A percentile compares a stretch with the other conserved stretches of the same genome.
These are phyloP conservation scores for Umbelopsis sp. DNA, from an alignment of 192 early-diverging fungal species.

Conservation along the genomic window DNA sequence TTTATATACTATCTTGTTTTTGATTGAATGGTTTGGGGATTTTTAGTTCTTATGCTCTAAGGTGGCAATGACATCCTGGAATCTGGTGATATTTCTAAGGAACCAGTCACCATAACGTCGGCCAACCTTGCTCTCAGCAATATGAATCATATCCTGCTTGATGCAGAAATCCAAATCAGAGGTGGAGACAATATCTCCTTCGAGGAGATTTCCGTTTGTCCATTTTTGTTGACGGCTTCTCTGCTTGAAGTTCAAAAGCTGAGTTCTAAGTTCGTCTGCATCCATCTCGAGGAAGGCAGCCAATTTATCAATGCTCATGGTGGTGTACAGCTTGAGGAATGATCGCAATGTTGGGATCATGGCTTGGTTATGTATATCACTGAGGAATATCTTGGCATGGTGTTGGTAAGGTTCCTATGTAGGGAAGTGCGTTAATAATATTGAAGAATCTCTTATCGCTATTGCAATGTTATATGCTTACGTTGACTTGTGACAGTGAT, in stretches of 20 bases:
- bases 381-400: constrained; percentile 85
- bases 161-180: constrained; percentile 93
- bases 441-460: neutral
- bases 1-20: neutral
- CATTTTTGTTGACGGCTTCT: constrained; percentile 90
- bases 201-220: constrained; percentile 76
- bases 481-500: neutral
- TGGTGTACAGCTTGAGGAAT: constrained; percentile 95
- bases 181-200: constrained; percentile 79
- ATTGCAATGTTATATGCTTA: neutral
- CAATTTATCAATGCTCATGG: constrained; percentile 86
- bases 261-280: constrained; percentile 80
- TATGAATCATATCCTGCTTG: constrained; percentile 93
- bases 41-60: constrained; percentile 37
- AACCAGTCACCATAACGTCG: constrained; percentile 95
- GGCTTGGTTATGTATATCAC: constrained; percentile 85
- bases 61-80: constrained; percentile 62
- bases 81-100: constrained; percentile 91
- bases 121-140: constrained; percentile 92
- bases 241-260: constrained; percentile 93
- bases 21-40: too few relatives aligned
- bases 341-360: constrained; percentile 87
- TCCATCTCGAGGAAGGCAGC: constrained; percentile 85
- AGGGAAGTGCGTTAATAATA: neutral
- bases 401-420: constrained; percentile 68